Base-by-base conservation (phyloP, 768 basidiomycete species). In the Guyanaporus albipodus region DNA sequence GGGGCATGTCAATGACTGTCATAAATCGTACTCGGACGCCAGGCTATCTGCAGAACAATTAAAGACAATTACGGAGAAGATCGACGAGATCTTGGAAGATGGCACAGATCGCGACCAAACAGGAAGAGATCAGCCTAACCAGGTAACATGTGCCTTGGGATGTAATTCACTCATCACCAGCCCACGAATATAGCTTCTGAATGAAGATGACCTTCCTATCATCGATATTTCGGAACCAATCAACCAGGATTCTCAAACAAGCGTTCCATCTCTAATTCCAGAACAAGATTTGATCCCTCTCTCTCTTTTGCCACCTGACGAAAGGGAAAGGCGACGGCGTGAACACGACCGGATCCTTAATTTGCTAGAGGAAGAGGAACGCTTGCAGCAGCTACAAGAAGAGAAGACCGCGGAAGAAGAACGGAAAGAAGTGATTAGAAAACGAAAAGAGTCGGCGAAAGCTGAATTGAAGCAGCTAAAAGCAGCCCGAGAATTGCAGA, bases 181-280 rank as follows among this genome's bases (percentile, higher is more conserved):
- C 43, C 18, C 24, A 29, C 51, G 33, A 32, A 49, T 56, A 7
- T 49, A 89, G 87, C 70, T 83, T 42, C 55, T 84, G 32, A 86
- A 85, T 56, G 85, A 88, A 56, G 87, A 91, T 38, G 87, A 86
- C 4, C 75, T 87, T 31, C 87, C 87, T 10, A 83, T 91, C 51
- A 72, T 89, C 49, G 88, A 91, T 29, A 83, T 91, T 46, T 76
- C 74, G 24, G 88, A 91, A 58, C 80, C 79, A 33, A 56, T 75
- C 4, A 40, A 65, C 14, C 59, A 56, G 3, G 37, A 38, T n/a
- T 37, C 54, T 18, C 66, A 58, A 23, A 42, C 48, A 22, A 53
- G 55, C n/a, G 43, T 43, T 18, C 41, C 55, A 1, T 44, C 58
- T 24, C 42, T 58, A 3, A 28, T 41, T 22, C 69, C 73, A 19